Percentiles rank a stretch among this genome's conserved stretches.
These are phyloP conservation scores for Colletotrichum lindemuthianum DNA, from an alignment of 2,329 filamentous ascomycete genomes.

Conservation along the genomic window DNA sequence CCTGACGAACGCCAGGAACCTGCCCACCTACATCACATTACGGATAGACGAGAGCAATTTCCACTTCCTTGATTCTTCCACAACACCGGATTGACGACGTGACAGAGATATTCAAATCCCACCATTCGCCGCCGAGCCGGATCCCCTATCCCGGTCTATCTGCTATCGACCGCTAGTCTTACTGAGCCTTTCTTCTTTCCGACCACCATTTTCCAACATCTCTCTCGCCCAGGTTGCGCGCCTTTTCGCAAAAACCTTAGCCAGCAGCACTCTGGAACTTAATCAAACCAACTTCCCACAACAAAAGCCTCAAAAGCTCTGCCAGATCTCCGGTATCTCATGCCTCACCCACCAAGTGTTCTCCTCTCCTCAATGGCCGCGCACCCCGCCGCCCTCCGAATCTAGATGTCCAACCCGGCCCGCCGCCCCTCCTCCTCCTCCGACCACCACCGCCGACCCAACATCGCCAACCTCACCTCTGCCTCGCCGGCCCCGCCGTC, in stretches of 20 bases:
- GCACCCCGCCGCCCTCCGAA: constrained; percentile 20
- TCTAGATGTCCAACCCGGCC: constrained; percentile 13
- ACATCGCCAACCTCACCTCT: constrained; percentile 3
- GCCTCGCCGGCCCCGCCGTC: not conserved
- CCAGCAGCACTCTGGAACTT: not conserved
- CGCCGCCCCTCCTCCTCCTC: constrained; percentile 24
- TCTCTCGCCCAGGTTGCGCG: not conserved
- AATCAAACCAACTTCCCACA: not conserved
- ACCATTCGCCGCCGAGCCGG: too few species aligned
- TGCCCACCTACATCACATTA: too few species aligned
- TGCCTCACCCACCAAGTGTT: constrained; percentile 2
- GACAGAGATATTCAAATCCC: too few species aligned
- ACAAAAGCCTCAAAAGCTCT: too few species aligned
- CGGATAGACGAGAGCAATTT: too few species aligned
- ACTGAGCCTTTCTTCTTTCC: constrained; percentile 13
- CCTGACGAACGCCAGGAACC: not conserved
- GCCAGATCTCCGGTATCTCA: not conserved
- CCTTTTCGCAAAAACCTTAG: not conserved
- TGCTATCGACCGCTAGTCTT: constrained; percentile 8
- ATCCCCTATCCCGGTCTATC: not conserved
- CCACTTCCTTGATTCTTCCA: too few species aligned
- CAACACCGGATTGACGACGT: not conserved
- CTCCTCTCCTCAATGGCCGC: constrained; percentile 25
- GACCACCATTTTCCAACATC: not conserved
- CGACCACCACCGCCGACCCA: not conserved